Percentiles rank a stretch among this genome's conserved stretches.
phyloP scores from a whole-genome alignment of 495 filamentous ascomycete genomes.

The Podospora fimiseda region DNA sequence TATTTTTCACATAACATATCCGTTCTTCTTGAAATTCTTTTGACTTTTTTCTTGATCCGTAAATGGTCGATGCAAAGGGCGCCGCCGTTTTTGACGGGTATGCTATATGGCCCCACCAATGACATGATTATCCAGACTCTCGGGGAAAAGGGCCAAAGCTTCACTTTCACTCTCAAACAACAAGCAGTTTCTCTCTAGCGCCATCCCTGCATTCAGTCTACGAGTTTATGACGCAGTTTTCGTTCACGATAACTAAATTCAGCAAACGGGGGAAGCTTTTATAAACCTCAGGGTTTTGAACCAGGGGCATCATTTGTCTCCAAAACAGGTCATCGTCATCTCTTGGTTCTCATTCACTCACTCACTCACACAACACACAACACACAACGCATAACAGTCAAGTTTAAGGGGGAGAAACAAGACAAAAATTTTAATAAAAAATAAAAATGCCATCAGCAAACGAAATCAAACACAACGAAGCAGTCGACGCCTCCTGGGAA shows the following conservation, averaged over 20 bases:
- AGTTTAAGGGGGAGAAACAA: background rate
- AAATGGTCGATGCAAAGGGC: background rate
- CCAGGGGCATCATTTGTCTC: too few relatives aligned
- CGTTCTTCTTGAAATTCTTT: too few relatives aligned
- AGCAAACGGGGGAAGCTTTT: too few relatives aligned
- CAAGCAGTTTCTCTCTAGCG: too few relatives aligned
- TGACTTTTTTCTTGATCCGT: too few relatives aligned
- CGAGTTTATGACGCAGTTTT: slow-evolving; percentile 15
- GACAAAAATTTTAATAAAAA: background rate
- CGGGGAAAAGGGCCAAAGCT: background rate
- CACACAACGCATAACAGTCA: too few relatives aligned
- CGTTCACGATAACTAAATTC: background rate
- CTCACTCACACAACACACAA: background rate
- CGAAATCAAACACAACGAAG: slow-evolving; percentile 47
- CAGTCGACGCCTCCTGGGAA: slow-evolving; percentile 54
- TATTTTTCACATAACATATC: too few relatives aligned
- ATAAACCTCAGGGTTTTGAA: too few relatives aligned
- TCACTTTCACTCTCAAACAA: background rate
- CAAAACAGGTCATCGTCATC: too few relatives aligned
- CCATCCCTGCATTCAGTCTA: slow-evolving; percentile 1
- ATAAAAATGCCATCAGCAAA: slow-evolving; percentile 33
- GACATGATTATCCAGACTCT: background rate
- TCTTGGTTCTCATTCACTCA: background rate
- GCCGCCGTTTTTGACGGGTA: background rate
- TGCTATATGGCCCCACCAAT: background rate